phyloP scores from a whole-genome alignment of 2,329 filamentous ascomycete species.

The Cladosporium velox region DNA sequence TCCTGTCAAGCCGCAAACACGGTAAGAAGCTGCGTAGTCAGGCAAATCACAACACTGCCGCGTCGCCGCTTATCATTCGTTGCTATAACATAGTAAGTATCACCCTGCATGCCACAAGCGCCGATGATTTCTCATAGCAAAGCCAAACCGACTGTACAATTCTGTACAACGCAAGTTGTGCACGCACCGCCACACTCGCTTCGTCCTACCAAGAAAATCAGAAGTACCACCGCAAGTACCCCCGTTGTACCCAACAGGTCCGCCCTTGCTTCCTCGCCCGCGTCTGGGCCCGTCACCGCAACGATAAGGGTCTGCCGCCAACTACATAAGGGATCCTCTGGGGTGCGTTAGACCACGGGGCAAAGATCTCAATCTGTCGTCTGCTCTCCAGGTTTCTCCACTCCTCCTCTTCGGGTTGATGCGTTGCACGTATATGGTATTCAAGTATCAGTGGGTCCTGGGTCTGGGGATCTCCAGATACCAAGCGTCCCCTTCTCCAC shows the following conservation, averaged over 20 bases:
- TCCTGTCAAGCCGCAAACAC: background rate
- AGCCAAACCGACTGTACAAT: background rate
- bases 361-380: conserved; percentile 5
- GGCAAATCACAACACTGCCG: background rate
- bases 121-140: background rate
- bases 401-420: background rate
- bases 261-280: conserved; percentile 21
- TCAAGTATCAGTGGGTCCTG: conserved; percentile 11
- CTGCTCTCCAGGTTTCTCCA: conserved; percentile 20
- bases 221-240: conserved; percentile 29
- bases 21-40: background rate
- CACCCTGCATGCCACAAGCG: conserved; percentile 6
- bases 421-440: conserved; percentile 8
- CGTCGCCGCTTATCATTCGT: background rate
- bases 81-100: background rate
- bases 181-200: conserved; percentile 19
- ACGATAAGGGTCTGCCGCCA: conserved; percentile 18
- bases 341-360: conserved; percentile 18
- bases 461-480: conserved; percentile 20
- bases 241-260: conserved; percentile 26
- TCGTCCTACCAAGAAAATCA: conserved; percentile 11
- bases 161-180: conserved; percentile 8
- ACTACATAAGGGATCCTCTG: conserved; percentile 17
- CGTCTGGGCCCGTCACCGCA: conserved; percentile 18
- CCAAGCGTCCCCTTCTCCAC: background rate